Conservation (phyloP, 306 rosid genomes). For the Elaeagnus macrophylla region DNA sequence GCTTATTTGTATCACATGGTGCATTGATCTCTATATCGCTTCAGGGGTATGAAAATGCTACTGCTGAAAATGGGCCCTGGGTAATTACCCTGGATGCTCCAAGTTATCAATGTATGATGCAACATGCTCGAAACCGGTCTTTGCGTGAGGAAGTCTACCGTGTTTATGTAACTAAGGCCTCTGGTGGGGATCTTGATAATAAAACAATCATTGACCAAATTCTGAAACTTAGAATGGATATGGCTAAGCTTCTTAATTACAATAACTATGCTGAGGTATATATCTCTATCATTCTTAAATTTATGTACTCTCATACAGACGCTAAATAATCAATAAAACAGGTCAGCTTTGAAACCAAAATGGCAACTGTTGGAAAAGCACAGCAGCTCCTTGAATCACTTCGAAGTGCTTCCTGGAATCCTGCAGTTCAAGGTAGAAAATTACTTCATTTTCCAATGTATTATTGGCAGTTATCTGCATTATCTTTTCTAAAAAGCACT, state of each 20-base stretch:
- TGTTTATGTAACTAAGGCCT: slow-evolving; percentile 69
- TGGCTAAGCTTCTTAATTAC: slow-evolving; percentile 82
- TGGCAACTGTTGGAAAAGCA: slow-evolving; percentile 92
- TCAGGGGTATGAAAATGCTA: slow-evolving; percentile 91
- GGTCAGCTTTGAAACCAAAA: slow-evolving; percentile 98
- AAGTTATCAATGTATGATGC: slow-evolving; percentile 71
- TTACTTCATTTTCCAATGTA: not conserved
- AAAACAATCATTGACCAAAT: slow-evolving; percentile 61
- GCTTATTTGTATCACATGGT: too few relatives aligned
- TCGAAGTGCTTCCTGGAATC: slow-evolving; percentile 85
- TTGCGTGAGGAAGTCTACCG: too few relatives aligned
- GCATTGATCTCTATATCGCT: slow-evolving; percentile 14
- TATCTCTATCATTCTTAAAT: not conserved
- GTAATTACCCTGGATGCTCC: slow-evolving; percentile 90
- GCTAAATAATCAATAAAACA: slow-evolving; percentile 32
- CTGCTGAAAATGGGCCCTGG: slow-evolving; percentile 91
- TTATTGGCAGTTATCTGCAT: not conserved
- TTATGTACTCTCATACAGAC: slow-evolving; percentile 12
- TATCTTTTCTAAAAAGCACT: not conserved
- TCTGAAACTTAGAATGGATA: slow-evolving; percentile 86
- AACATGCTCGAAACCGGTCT: slow-evolving; percentile 77
- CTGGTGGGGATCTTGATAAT: slow-evolving; percentile 82
- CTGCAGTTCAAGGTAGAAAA: slow-evolving; percentile 75
- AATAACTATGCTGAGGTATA: slow-evolving; percentile 93
- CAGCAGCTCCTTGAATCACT: slow-evolving; percentile 91